These are phyloP conservation scores for Tanozyma kutaoensis DNA, from an alignment of 805 yeast species.

Conservation along the genomic window DNA sequence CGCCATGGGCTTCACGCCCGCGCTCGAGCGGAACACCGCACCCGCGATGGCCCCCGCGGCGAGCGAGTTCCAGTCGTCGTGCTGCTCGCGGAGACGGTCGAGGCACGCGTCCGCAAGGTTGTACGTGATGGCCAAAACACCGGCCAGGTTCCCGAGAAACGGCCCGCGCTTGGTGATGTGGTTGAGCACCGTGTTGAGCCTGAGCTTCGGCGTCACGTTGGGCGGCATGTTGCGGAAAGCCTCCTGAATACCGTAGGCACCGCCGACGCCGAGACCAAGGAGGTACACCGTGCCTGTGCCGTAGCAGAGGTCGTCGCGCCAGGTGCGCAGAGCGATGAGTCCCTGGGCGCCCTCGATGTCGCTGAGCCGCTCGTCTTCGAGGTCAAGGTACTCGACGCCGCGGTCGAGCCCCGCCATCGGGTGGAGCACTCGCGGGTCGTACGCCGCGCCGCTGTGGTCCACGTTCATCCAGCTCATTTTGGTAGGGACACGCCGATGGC, in stretches of 20 bases:
- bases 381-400: conserved; percentile 79
- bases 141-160: conserved; percentile 87
- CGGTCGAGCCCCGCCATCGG: conserved; percentile 88
- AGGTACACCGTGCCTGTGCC: conserved; percentile 94
- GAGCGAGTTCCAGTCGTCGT: conserved; percentile 74
- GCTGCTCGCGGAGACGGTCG: conserved; percentile 76
- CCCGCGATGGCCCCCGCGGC: conserved; percentile 89
- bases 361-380: conserved; percentile 67
- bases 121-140: conserved; percentile 83
- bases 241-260: conserved; percentile 76
- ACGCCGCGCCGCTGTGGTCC: conserved; percentile 46
- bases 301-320: conserved; percentile 95
- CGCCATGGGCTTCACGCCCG: conserved; percentile 81
- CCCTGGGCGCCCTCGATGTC: conserved; percentile 84
- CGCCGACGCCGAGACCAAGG: conserved; percentile 80
- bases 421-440: conserved; percentile 63
- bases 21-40: conserved; percentile 75
- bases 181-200: conserved; percentile 81
- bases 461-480: no score
- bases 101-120: conserved; percentile 71
- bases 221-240: conserved; percentile 72
- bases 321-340: conserved; percentile 88
- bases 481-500: conserved; percentile 41
- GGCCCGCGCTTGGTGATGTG: conserved; percentile 94
- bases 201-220: conserved; percentile 64